Percentiles rank a stretch among this genome's conserved stretches.
Evolutionary conservation across 345 rosid genomes (phyloP).

Genomic region (Hypericum androsaemum): DNA sequence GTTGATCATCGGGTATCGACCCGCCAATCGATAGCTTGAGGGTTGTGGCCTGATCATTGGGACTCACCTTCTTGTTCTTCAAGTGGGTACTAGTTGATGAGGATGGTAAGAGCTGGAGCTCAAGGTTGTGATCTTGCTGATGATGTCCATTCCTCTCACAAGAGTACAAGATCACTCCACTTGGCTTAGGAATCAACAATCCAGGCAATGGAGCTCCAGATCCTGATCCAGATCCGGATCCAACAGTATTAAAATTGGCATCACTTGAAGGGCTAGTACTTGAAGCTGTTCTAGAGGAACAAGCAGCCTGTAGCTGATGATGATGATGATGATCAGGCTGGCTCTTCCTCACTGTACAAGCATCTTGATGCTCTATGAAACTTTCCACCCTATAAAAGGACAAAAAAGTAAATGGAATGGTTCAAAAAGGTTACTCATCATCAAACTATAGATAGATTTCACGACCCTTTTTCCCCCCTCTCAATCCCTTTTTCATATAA

Average conservation of each 20-base stretch:
- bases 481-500: background rate
- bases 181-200: constrained; percentile 13
- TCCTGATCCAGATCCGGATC: too few species aligned
- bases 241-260: constrained; percentile 33
- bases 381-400: constrained; percentile 55
- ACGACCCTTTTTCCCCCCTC: background rate
- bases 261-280: constrained; percentile 69
- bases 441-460: background rate
- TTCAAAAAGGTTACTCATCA: background rate
- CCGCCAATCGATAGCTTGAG: constrained; percentile 67
- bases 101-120: constrained; percentile 54
- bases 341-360: constrained; percentile 41
- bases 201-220: constrained; percentile 20
- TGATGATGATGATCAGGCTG: constrained; percentile 36
- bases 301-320: constrained; percentile 32
- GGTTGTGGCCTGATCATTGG: constrained; percentile 30
- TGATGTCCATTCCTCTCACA: constrained; percentile 16
- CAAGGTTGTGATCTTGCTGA: constrained; percentile 38
- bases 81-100: constrained; percentile 18
- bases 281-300: constrained; percentile 66
- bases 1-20: constrained; percentile 4
- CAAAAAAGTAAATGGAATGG: constrained; percentile 1
- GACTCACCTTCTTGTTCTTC: constrained; percentile 17
- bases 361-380: constrained; percentile 84
- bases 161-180: constrained; percentile 17